Percentiles rank a stretch among this genome's conserved stretches.
Conservation (phyloP, 495 filamentous ascomycete species). For the Geoglossum glabrum region DNA sequence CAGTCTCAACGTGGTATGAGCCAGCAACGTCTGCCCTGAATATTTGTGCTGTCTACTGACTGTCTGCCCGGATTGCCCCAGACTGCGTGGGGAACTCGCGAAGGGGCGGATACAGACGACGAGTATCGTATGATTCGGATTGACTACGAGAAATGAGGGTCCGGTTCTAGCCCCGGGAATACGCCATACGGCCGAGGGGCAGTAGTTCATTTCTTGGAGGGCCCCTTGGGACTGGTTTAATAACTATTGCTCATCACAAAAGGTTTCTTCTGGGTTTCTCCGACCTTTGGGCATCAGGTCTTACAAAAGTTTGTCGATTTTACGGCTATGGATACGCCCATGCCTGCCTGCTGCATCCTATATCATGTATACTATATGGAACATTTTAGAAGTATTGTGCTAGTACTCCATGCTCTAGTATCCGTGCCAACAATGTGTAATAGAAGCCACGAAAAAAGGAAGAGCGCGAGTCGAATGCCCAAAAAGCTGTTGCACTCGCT, state of each 20-base stretch:
- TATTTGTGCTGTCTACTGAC: background rate
- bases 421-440: background rate
- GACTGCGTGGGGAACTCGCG: constrained; percentile 39
- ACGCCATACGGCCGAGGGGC: background rate
- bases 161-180: no score
- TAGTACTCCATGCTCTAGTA: background rate
- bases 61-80: constrained; percentile 9
- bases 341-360: background rate
- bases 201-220: background rate
- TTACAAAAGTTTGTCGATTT: background rate
- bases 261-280: background rate
- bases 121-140: constrained; percentile 30
- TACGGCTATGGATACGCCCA: background rate
- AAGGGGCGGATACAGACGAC: constrained; percentile 36
- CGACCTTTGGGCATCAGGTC: background rate
- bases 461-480: background rate
- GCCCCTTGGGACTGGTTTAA: background rate
- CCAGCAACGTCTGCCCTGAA: background rate
- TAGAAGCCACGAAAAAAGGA: background rate
- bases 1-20: constrained; percentile 49
- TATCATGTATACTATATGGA: background rate
- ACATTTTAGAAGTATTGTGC: background rate
- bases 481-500: background rate
- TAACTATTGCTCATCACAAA: background rate
- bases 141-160: constrained; percentile 2